Evolutionary conservation across 1,139 yeast species (phyloP).

Genomic region (Diutina sp.): DNA sequence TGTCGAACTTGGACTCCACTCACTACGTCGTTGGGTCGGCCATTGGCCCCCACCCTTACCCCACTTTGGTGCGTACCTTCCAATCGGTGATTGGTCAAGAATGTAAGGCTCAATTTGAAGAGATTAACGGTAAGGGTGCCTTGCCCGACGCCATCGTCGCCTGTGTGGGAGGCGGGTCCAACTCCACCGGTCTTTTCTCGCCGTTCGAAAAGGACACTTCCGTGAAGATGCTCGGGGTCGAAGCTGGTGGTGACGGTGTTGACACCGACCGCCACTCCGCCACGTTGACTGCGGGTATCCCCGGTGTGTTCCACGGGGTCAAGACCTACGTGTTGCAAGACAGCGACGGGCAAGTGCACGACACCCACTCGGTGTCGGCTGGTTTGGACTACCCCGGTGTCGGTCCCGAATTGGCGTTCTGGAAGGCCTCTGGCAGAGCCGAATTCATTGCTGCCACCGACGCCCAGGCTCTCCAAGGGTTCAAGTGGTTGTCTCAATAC

Average conservation of each 20-base stretch:
- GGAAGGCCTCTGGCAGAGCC: conserved; percentile 94
- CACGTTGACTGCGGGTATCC: conserved; percentile 80
- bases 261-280: conserved; percentile 85
- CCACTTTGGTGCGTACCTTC: conserved; percentile 94
- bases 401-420: conserved; percentile 92
- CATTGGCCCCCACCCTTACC: conserved; percentile 98
- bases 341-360: conserved; percentile 89
- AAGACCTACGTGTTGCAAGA: conserved; percentile 87
- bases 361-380: conserved; percentile 96
- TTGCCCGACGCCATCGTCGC: conserved; percentile 93
- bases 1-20: conserved; percentile 69
- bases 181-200: conserved; percentile 89
- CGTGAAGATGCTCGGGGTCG: conserved; percentile 84
- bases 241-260: conserved; percentile 97
- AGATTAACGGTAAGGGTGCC: conserved; percentile 53
- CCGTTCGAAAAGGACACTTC: conserved; percentile 76
- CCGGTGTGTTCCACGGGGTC: conserved; percentile 98
- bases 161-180: conserved; percentile 99
- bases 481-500: conserved; percentile 74
- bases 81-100: conserved; percentile 95
- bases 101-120: conserved; percentile 80
- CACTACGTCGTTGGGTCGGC: conserved; percentile 97
- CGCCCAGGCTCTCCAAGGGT: conserved; percentile 85
- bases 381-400: conserved; percentile 99
- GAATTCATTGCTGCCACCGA: conserved; percentile 85